Base-by-base conservation (phyloP, 371 early-diverging fungal genomes). In the Apophysomyces variabilis region DNA sequence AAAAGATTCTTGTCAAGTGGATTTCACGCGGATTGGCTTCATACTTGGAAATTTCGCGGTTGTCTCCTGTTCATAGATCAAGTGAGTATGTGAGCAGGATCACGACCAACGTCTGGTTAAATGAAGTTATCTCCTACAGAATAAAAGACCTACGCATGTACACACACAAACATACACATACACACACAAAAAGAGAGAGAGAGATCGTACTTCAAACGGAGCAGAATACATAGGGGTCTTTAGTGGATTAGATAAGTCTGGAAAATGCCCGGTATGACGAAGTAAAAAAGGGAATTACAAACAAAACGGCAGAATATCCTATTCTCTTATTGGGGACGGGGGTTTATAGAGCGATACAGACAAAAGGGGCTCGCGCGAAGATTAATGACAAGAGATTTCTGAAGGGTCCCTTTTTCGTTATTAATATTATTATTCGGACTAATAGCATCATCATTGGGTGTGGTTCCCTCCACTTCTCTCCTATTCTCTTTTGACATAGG, bases 351-450 rank as follows among this genome's bases (percentile, higher is more conserved):
- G 13, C 11, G 41, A 41, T 8, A 41, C 41, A 21, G 54, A 21
- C 18, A 21, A 50, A 9, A 50, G 54, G 54, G 54, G 54, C 21
- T 50, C 54, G 54, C 54, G 54, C 54, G 54, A 50, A 50, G 21
- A 21, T 50, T 50, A 50, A 50, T 50, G 54, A 50, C 54, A 50
- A 47, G 9, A 50, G n/a, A 26, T 18, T 50, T 50, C 4, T 50
- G 54, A 50, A 50, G 21, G 54, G 16, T 45, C 46, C 46, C 16
- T 26, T 26, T 26, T 26, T 26, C 32, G 21, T 50, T 9, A 50
- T 50, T 26, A 50, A 32, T 26, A 26, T 26, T 26, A 26, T 26
- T 26, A 26, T 18, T 50, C 54, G 21, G 54, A 50, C 16, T 9
- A 50, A 18, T n/a, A 18, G 9, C 35, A 50, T 9, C 21, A 26